Conservation (phyloP, 2,329 filamentous ascomycete species). For the Chrysoporthe cubensis region DNA sequence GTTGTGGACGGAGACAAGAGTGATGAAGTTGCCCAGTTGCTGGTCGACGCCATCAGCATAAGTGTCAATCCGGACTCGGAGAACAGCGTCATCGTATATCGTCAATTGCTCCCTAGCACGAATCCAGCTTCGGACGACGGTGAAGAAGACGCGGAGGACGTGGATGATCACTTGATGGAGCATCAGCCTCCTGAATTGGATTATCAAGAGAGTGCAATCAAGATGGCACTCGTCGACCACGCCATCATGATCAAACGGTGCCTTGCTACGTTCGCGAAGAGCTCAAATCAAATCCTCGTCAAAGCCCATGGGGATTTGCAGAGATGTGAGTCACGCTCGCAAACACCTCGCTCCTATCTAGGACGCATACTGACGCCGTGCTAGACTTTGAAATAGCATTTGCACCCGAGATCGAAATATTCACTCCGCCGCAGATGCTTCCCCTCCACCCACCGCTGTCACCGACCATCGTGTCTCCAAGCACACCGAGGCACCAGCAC, state of each 20-base stretch:
- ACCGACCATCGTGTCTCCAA: constrained; percentile 45
- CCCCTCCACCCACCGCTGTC: constrained; percentile 53
- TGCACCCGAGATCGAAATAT: constrained; percentile 66
- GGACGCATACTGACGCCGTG: constrained; percentile 24
- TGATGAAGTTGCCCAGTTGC: constrained; percentile 66
- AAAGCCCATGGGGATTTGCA: constrained; percentile 63
- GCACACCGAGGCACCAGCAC: constrained; percentile 36
- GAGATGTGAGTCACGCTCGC: constrained; percentile 57
- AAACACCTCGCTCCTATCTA: no score
- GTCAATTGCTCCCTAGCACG: constrained; percentile 65
- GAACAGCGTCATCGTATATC: constrained; percentile 79
- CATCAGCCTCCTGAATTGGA: constrained; percentile 54
- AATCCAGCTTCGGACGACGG: constrained; percentile 47
- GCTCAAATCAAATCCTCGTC: constrained; percentile 61
- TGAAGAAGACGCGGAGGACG: constrained; percentile 45
- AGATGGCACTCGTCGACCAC: constrained; percentile 86
- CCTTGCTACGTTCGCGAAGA: constrained; percentile 69
- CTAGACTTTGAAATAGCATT: constrained; percentile 66
- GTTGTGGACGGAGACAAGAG: constrained; percentile 67
- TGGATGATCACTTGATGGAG: constrained; percentile 50
- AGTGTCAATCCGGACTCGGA: constrained; percentile 76
- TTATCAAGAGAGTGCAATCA: constrained; percentile 76
- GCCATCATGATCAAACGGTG: constrained; percentile 86
- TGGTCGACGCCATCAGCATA: constrained; percentile 77
- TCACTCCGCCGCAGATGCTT: constrained; percentile 55